Base-by-base conservation (phyloP, 345 rosid species). In the Eucalyptus caleyi region DNA sequence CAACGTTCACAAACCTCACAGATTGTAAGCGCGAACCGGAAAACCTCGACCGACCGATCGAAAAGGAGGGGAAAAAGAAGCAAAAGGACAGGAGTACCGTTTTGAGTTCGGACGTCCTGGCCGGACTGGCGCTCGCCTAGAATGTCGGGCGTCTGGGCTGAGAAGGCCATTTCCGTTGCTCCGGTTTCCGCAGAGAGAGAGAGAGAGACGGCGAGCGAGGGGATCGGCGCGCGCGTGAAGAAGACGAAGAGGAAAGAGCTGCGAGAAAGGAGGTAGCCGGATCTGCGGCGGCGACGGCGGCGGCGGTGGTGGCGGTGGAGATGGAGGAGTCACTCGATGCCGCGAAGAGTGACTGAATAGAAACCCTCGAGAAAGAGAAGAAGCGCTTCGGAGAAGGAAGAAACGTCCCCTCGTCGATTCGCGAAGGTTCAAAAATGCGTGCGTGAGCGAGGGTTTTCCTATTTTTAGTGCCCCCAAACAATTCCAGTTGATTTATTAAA, bases 21-120 rank as follows among this genome's bases (percentile, higher is more conserved):
- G 14, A 15, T 50, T 16, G 27, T 23, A 51, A 19, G 45, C 24
- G 37, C 5, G 50, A 26, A 49, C 50, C 14, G 3, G 16, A 12
- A 86, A 27, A 54, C 16, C 69, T 60, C 69, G 32, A 13, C 37
- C 23, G 23, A 67, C 37, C 44, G 24, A 69, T 69, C 82, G 82
- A 1, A 69, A 62, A 50, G 47, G 67, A 27, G 62, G 87, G 87
- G 37, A 19, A 44, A 49, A 56, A 18, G 72, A 30, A 16, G 34
- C 47, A 87, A 89, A 44, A 53, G 86, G 37, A 89, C 24, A 42
- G 40, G 5, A 44, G 60, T 93, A 98, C 99, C 98, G 50, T 98
- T 98, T 90, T 97, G 99, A 47, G 98, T 96, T 72, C 99, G 99
- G 88, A 98, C 99, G 92, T 97, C 99, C 90, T 96, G 98, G 89